Base-by-base conservation (phyloP, 1,139 yeast species). In the Hanseniaspora uvarum region DNA sequence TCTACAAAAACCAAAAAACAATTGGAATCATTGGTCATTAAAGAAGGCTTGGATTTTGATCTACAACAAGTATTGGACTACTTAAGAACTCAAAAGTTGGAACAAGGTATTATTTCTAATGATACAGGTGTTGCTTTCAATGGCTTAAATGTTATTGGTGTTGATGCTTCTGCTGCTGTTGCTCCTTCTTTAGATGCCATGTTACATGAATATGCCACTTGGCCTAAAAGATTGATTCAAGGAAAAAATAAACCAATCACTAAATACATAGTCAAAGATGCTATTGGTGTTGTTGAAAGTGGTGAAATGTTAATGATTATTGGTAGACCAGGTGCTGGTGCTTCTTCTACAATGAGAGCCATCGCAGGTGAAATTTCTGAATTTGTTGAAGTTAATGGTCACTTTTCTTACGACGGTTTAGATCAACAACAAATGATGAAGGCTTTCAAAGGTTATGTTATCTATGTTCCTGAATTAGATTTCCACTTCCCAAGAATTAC, bases 271-370 rank as follows among this genome's bases (percentile, higher is more conserved):
- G 70, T 79, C 56, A 70, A 70, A 54, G 69, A 70, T 56, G 61
- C 73, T 58, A 68, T 72, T 56, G 81, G 79, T 55, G 67, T 71
- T 44, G 74, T 78, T 16, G 71, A 71, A 58, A 73, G 79, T n/a
- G 83, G 84, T 56, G 83, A 79, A 62, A 75, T 79, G 78, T 70
- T 77, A 46, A 69, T 79, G 58, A 83, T 79, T 4, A 71, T 80
- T 47, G 86, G 85, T 52, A 73, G 82, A 59, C 85, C 85, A 7
- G 86, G 85, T 56, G 78, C 85, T 16, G 85, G 85, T 54, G 80
- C 85, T 62, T 72, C 83, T 6, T 74, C 83, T 14, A 70, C 80
- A 39, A 68, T 80, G 61, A 76, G 77, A 61, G 68, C 80, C 45
- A 59, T 79, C 46, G 74, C 81, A 53, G 83, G 83, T 58, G 78